phyloP scores from a whole-genome alignment of 2,329 filamentous ascomycete genomes.

The Hypocreales sp. region DNA sequence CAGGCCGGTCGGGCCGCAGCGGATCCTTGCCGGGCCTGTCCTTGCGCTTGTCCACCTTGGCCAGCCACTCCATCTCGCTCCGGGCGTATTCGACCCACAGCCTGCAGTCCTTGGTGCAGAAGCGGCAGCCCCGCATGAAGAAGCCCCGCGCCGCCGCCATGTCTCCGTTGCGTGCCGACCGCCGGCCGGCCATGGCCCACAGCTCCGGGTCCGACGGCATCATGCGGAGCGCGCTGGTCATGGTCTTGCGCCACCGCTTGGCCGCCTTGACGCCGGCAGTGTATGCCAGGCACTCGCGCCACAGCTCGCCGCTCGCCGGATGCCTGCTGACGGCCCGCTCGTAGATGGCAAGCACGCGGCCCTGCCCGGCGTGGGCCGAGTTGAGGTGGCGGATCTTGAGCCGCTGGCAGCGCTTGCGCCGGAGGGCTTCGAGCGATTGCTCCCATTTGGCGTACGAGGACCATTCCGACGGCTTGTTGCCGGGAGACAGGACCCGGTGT shows the following conservation, averaged over 20 bases:
- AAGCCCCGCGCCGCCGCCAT: constrained; percentile 72
- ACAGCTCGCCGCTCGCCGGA: constrained; percentile 64
- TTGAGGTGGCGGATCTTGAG: constrained; percentile 56
- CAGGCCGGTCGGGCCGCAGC: constrained; percentile 29
- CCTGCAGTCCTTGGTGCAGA: constrained; percentile 59
- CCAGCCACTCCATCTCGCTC: constrained; percentile 84
- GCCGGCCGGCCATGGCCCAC: constrained; percentile 74
- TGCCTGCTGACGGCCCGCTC: constrained; percentile 77
- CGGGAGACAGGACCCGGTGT: constrained; percentile 73
- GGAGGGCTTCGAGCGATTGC: constrained; percentile 55
- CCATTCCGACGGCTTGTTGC: constrained; percentile 63
- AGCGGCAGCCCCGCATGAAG: constrained; percentile 81
- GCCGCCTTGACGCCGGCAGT: constrained; percentile 51
- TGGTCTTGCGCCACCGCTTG: constrained; percentile 48
- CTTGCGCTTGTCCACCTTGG: constrained; percentile 59
- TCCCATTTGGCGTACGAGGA: constrained; percentile 68
- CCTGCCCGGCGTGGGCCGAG: constrained; percentile 56
- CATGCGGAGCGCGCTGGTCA: constrained; percentile 60
- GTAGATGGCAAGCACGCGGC: constrained; percentile 76
- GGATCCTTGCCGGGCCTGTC: constrained; percentile 30
- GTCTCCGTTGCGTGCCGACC: constrained; percentile 66
- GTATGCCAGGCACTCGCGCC: constrained; percentile 83
- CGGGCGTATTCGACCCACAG: constrained; percentile 86
- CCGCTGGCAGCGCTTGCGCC: constrained; percentile 68
- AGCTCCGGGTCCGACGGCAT: constrained; percentile 71